Evolutionary conservation across 495 filamentous ascomycete species (phyloP).

Genomic region (Penicillium mononematosum): DNA sequence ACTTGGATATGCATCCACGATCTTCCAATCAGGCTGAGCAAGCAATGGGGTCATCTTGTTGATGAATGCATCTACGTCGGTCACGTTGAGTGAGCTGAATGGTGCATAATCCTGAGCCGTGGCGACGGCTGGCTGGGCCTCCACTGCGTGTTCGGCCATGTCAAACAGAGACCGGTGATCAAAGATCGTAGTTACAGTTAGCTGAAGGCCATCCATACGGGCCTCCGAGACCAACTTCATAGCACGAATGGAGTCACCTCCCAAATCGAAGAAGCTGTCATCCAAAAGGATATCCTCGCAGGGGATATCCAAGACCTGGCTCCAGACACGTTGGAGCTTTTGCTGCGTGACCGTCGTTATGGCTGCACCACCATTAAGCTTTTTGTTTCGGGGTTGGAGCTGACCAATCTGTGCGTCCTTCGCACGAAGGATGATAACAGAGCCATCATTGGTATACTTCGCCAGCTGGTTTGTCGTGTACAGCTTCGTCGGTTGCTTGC

Average conservation of each 20-base stretch:
- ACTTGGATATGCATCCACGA: conserved; percentile 12
- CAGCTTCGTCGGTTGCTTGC: conserved; percentile 20
- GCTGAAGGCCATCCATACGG: background rate
- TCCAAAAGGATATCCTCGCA: conserved; percentile 1
- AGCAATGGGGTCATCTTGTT: conserved; percentile 1
- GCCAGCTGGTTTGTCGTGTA: conserved; percentile 2
- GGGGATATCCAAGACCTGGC: conserved; percentile 4
- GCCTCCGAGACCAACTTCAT: conserved; percentile 10
- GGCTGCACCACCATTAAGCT: background rate
- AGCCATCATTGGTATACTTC: conserved; percentile 2
- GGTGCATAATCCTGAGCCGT: background rate
- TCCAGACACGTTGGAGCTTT: conserved; percentile 3
- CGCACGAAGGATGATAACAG: conserved; percentile 5
- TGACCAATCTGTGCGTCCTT: conserved; percentile 1
- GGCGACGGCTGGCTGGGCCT: background rate
- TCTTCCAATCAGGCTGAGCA: conserved; percentile 6
- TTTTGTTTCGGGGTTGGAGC: background rate
- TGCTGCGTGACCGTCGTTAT: background rate
- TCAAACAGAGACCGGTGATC: background rate
- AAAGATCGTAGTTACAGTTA: conserved; percentile 5
- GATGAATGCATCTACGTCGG: background rate
- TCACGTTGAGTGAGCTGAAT: conserved; percentile 1
- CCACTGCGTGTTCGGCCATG: conserved; percentile 4
- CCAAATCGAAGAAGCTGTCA: conserved; percentile 6
- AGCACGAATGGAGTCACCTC: conserved; percentile 7